Conservation (phyloP, 148 eudicot genomes). For the Beta vulgaris region DNA sequence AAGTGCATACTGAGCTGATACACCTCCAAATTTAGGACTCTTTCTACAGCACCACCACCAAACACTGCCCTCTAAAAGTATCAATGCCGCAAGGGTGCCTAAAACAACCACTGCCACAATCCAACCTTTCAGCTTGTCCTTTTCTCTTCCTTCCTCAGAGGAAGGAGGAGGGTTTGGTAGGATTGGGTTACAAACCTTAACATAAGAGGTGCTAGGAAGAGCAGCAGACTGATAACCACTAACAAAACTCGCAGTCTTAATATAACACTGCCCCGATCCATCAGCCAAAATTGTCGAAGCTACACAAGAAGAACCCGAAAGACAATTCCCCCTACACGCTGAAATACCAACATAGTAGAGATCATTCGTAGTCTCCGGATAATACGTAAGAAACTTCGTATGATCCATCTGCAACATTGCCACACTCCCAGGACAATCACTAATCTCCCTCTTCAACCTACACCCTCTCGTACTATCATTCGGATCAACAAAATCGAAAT, state of each 20-base stretch:
- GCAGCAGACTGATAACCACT: slow-evolving; percentile 77
- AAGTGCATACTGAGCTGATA: slow-evolving; percentile 66
- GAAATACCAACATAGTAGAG: slow-evolving; percentile 38
- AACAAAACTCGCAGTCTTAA: slow-evolving; percentile 43
- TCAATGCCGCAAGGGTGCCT: slow-evolving; percentile 38
- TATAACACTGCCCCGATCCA: slow-evolving; percentile 71
- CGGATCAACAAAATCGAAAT: slow-evolving; percentile 57
- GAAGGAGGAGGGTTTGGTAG: slow-evolving; percentile 48
- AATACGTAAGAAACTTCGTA: slow-evolving; percentile 58
- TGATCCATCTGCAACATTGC: slow-evolving; percentile 58
- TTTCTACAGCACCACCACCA: slow-evolving; percentile 84
- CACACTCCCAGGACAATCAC: slow-evolving; percentile 45
- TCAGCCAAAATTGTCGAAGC: slow-evolving; percentile 68
- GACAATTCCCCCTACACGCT: slow-evolving; percentile 62
- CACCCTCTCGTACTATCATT: slow-evolving; percentile 64
- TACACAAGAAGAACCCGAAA: slow-evolving; percentile 48
- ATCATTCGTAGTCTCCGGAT: slow-evolving; percentile 47
- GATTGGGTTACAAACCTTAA: slow-evolving; percentile 62
- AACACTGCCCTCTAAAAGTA: slow-evolving; percentile 44
- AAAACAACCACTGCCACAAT: slow-evolving; percentile 51
- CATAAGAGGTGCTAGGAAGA: slow-evolving; percentile 80
- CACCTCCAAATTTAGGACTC: slow-evolving; percentile 48
- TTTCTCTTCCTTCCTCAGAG: slow-evolving; percentile 1
- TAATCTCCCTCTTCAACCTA: slow-evolving; percentile 55
- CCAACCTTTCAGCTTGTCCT: slow-evolving; percentile 40